Evolutionary conservation across 805 yeast genomes (phyloP).

Genomic region (Candida xiaguanensis): DNA sequence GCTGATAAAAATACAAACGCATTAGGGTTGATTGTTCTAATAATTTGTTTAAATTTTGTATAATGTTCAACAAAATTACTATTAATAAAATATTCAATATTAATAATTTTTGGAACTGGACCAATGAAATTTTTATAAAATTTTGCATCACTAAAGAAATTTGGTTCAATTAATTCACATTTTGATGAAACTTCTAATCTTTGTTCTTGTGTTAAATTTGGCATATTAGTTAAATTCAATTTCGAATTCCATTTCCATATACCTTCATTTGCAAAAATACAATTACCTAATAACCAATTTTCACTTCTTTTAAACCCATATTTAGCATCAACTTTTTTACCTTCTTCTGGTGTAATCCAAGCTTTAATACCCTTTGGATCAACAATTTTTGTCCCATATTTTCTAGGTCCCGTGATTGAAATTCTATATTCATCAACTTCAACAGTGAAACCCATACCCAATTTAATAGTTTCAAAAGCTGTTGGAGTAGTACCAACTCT

Average conservation of each 20-base stretch:
- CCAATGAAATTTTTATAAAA: conserved; percentile 16
- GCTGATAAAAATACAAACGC: conserved; percentile 69
- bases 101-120: conserved; percentile 25
- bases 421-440: conserved; percentile 69
- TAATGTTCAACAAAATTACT: conserved; percentile 63
- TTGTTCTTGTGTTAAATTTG: conserved; percentile 24
- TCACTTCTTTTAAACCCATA: conserved; percentile 69
- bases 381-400: conserved; percentile 50
- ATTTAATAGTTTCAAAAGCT: conserved; percentile 62
- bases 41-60: conserved; percentile 42
- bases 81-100: conserved; percentile 58
- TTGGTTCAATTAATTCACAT: conserved; percentile 27
- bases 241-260: conserved; percentile 58
- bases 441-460: conserved; percentile 76
- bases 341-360: conserved; percentile 58
- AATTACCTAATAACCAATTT: conserved; percentile 68
- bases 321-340: conserved; percentile 44
- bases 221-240: conserved; percentile 18
- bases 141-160: conserved; percentile 36
- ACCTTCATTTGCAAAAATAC: conserved; percentile 77
- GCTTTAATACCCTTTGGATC: conserved; percentile 67
- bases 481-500: conserved; percentile 83
- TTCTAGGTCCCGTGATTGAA: conserved; percentile 72
- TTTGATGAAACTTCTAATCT: conserved; percentile 17
- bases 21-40: conserved; percentile 43